phyloP scores from a whole-genome alignment of 805 yeast species.

The Ogataea allantospora region DNA sequence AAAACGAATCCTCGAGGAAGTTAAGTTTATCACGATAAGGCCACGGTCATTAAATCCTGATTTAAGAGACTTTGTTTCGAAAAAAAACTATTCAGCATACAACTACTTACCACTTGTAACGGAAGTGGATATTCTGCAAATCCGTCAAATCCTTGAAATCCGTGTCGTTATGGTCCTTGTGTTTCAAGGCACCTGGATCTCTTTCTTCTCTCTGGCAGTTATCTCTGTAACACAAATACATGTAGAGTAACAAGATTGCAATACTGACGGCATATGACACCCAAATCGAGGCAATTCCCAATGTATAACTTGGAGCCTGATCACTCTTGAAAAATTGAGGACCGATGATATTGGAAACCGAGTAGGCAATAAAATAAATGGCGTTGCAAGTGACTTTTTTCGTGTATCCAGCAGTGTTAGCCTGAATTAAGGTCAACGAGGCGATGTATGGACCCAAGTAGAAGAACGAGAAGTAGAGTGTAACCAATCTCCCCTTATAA shows the following conservation, averaged over 20 bases:
- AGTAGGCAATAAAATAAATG: slow-evolving; percentile 59
- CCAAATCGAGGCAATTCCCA: slow-evolving; percentile 49
- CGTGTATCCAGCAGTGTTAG: slow-evolving; percentile 72
- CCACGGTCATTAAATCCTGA: too few species aligned
- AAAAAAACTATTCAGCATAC: slow-evolving; percentile 10
- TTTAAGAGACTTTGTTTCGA: slow-evolving; percentile 6
- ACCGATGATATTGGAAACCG: slow-evolving; percentile 68
- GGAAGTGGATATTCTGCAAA: slow-evolving; percentile 48
- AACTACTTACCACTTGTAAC: slow-evolving; percentile 40
- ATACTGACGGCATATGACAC: slow-evolving; percentile 33
- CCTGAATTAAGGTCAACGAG: slow-evolving; percentile 35
- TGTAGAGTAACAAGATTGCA: slow-evolving; percentile 30
- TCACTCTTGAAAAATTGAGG: slow-evolving; percentile 63
- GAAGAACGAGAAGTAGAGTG: slow-evolving; percentile 28
- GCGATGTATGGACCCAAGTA: slow-evolving; percentile 30
- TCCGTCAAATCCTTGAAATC: slow-evolving; percentile 56
- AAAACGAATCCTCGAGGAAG: too few species aligned
- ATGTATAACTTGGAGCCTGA: slow-evolving; percentile 58
- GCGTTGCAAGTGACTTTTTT: slow-evolving; percentile 64
- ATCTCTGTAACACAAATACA: slow-evolving; percentile 25
- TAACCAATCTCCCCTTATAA: slow-evolving; percentile 22
- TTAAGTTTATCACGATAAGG: too few species aligned
- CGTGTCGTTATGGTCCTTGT: slow-evolving; percentile 34
- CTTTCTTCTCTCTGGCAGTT: slow-evolving; percentile 21
- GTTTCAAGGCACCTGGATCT: slow-evolving; percentile 25